Base-by-base conservation (phyloP, 2,329 filamentous ascomycete genomes). In the Bertia moriformis region DNA sequence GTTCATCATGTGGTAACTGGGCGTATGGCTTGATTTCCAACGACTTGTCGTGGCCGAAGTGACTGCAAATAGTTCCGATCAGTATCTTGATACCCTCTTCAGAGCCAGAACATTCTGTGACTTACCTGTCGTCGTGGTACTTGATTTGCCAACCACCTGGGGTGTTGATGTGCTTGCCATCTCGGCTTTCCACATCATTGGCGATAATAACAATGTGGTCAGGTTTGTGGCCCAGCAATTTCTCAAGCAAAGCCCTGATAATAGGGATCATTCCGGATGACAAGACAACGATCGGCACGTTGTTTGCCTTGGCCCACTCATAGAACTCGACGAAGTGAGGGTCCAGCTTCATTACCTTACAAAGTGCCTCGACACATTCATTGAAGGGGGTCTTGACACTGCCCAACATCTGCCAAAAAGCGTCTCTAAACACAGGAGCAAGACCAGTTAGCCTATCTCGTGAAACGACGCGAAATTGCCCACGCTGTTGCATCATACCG, bases 11-110 rank as follows among this genome's bases (percentile, higher is more conserved):
- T 0, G 73, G 69, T 36, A 78, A 55, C 22, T 69, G 58, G 1
- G 65, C 66, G 53, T 80, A 81, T 10, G 73, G 72, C 39, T 73
- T 67, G 43, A 82, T 70, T 38, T 73, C 71, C 22, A 76, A 57
- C 4, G 68, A 73, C 59, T 82, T 81, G 60, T 82, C 76, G 48
- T 82, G 77, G 4, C 77, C 77, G 44, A 80, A 80, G 40, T 67
- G 67, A 45, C 69, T 71, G 42, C 46, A 10, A 29, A 29, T 10
- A n/a, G 24, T 10, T 10, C 24, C 10, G 10, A 29, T 29, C n/a
- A 29, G 24, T 10, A 10, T 29, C n/a, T 29, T n/a, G 24, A 29
- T 10, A n/a, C 24, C 10, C 10, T n/a, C 10, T 29, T 29, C 24
- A 29, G 10, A 29, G 4, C 7, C 39, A 33, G 17, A 18, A 4